Evolutionary conservation across 805 yeast genomes (phyloP).

Genomic region (Komagataella mondaviorum): DNA sequence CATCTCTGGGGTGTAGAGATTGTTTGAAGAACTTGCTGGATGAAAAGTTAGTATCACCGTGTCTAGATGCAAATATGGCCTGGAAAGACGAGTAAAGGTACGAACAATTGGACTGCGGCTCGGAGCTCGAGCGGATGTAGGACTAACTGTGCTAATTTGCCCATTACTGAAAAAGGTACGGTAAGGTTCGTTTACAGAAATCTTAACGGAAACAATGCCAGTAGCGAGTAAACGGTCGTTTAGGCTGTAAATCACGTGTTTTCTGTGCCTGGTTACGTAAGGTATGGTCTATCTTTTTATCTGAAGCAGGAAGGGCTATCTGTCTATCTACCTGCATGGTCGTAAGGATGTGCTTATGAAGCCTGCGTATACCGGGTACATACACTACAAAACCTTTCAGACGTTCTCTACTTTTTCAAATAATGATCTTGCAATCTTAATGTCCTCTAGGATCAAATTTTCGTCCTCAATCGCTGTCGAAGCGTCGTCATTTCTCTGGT

Average conservation of each 20-base stretch:
- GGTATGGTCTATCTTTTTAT: no score
- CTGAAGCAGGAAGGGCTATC: neutral
- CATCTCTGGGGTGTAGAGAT: conserved; percentile 35
- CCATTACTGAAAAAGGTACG: conserved; percentile 24
- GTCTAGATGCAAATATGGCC: neutral
- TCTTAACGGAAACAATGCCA: neutral
- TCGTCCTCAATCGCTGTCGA: conserved; percentile 16
- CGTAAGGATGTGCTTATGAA: neutral
- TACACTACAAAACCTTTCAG: neutral
- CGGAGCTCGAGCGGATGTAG: conserved; percentile 61
- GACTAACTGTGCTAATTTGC: conserved; percentile 43
- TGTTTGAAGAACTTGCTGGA: conserved; percentile 34
- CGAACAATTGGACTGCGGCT: conserved; percentile 51
- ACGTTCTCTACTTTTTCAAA: conserved; percentile 17
- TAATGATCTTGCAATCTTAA: conserved; percentile 18
- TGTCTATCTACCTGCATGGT: neutral
- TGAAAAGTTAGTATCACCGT: neutral
- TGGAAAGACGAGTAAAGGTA: conserved; percentile 3
- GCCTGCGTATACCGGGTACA: neutral
- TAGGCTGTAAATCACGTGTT: neutral
- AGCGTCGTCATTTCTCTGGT: conserved; percentile 7
- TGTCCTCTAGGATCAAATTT: conserved; percentile 18
- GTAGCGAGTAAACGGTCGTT: neutral
- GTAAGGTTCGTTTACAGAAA: neutral
- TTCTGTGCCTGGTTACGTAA: neutral